Conservation (phyloP, 2,329 filamentous ascomycete genomes). For the Saccharata proteae region DNA sequence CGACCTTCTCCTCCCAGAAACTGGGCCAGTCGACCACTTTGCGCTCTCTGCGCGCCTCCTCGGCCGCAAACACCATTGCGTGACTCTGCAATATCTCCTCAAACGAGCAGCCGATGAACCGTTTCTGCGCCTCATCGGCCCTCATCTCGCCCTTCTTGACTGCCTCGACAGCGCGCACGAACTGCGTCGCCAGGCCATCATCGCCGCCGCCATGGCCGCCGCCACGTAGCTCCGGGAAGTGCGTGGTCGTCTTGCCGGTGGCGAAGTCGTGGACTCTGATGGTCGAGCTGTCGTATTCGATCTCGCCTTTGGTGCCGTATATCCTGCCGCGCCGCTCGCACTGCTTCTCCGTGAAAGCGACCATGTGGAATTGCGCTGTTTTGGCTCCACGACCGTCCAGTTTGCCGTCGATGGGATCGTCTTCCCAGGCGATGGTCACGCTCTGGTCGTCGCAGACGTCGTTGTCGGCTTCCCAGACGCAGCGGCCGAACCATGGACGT, state of each 20-base stretch:
- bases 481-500: slow-evolving; percentile 73
- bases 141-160: slow-evolving; percentile 60
- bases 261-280: slow-evolving; percentile 68
- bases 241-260: slow-evolving; percentile 41
- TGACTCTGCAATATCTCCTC: slow-evolving; percentile 86
- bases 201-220: slow-evolving; percentile 69
- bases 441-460: slow-evolving; percentile 88
- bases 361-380: slow-evolving; percentile 86
- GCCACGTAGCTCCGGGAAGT: slow-evolving; percentile 49
- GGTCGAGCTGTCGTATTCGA: slow-evolving; percentile 67
- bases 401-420: slow-evolving; percentile 35
- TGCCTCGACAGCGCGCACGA: slow-evolving; percentile 67
- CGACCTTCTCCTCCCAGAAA: slow-evolving; percentile 52
- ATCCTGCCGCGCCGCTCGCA: slow-evolving; percentile 77
- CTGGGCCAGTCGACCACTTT: slow-evolving; percentile 61
- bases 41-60: slow-evolving; percentile 62
- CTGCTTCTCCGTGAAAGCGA: slow-evolving; percentile 75
- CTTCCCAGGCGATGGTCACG: slow-evolving; percentile 80
- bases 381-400: slow-evolving; percentile 51
- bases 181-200: slow-evolving; percentile 66
- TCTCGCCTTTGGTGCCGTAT: slow-evolving; percentile 77
- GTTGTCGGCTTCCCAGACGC: slow-evolving; percentile 88
- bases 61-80: slow-evolving; percentile 85
- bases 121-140: slow-evolving; percentile 58
- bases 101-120: slow-evolving; percentile 67